A percentile compares a stretch with the other conserved stretches of the same genome.
Conservation (phyloP, 345 rosid genomes). For the Hirschfeldia incana region DNA sequence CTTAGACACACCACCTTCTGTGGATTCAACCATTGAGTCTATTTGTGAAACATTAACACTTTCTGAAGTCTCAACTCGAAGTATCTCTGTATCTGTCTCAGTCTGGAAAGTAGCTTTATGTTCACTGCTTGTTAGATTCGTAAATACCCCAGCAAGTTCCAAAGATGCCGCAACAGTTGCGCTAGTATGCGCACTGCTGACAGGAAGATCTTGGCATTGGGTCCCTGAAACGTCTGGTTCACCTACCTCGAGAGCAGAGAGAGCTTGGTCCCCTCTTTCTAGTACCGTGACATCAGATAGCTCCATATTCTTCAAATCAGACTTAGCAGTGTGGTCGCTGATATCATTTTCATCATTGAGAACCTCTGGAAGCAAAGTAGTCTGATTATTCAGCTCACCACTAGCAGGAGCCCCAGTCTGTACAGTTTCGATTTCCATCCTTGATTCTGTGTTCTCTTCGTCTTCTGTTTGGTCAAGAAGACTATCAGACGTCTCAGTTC, state of each 20-base stretch:
- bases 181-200: slow-evolving; percentile 16
- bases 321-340: slow-evolving; percentile 30
- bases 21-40: slow-evolving; percentile 33
- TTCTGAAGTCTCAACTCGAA: slow-evolving; percentile 26
- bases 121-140: slow-evolving; percentile 5
- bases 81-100: neutral
- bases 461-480: slow-evolving; percentile 38
- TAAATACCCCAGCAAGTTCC: too few species aligned
- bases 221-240: slow-evolving; percentile 32
- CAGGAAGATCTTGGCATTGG: slow-evolving; percentile 35
- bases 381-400: slow-evolving; percentile 41
- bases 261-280: slow-evolving; percentile 43
- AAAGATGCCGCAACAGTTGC: too few species aligned
- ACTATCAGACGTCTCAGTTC: neutral
- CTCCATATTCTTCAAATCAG: slow-evolving; percentile 29
- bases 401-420: slow-evolving; percentile 30
- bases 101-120: slow-evolving; percentile 27
- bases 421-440: slow-evolving; percentile 35
- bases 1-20: slow-evolving; percentile 18
- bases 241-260: slow-evolving; percentile 23
- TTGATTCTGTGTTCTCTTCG: slow-evolving; percentile 43
- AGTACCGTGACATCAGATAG: slow-evolving; percentile 37
- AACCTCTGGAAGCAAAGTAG: slow-evolving; percentile 16
- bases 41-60: slow-evolving; percentile 26
- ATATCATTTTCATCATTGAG: slow-evolving; percentile 23